phyloP scores from a whole-genome alignment of 805 yeast genomes.

The Candida quercuum region DNA sequence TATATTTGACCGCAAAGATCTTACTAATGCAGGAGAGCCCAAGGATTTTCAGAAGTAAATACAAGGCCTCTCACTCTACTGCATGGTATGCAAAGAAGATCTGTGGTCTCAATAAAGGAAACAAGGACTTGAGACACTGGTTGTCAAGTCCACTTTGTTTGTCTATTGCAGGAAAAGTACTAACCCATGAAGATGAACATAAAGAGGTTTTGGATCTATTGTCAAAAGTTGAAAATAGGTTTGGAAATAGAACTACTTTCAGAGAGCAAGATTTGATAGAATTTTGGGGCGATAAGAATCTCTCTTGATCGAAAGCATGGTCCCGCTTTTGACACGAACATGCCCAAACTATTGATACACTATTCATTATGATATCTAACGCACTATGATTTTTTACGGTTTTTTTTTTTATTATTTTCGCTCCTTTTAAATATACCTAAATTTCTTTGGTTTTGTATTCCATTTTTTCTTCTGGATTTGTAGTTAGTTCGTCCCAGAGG shows the following conservation, averaged over 20 bases:
- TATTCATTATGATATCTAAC: neutral
- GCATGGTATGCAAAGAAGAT: slow-evolving; percentile 19
- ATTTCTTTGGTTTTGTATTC: neutral
- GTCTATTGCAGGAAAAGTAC: slow-evolving; percentile 16
- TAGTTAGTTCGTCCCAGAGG: slow-evolving; percentile 21
- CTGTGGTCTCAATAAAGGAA: slow-evolving; percentile 10
- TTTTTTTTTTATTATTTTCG: neutral
- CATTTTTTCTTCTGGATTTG: slow-evolving; percentile 1
- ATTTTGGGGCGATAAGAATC: slow-evolving; percentile 22
- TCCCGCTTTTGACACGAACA: too few species aligned
- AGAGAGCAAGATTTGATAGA: slow-evolving; percentile 18
- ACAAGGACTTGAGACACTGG: slow-evolving; percentile 3
- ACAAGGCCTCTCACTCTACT: slow-evolving; percentile 9
- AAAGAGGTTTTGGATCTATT: slow-evolving; percentile 20
- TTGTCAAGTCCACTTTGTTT: slow-evolving; percentile 10
- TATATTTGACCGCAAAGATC: slow-evolving; percentile 29
- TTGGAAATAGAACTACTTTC: slow-evolving; percentile 19
- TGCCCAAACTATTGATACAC: too few species aligned
- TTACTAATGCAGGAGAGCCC: slow-evolving; percentile 33
- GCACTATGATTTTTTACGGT: neutral
- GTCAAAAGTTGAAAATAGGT: slow-evolving; percentile 12
- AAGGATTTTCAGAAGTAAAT: slow-evolving; percentile 22
- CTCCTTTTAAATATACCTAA: neutral
- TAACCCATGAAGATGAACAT: slow-evolving; percentile 23
- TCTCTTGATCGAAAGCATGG: too few species aligned